Base-by-base conservation (phyloP, 108 stramenopile species). In the Pseudonitzschia multistriata region DNA sequence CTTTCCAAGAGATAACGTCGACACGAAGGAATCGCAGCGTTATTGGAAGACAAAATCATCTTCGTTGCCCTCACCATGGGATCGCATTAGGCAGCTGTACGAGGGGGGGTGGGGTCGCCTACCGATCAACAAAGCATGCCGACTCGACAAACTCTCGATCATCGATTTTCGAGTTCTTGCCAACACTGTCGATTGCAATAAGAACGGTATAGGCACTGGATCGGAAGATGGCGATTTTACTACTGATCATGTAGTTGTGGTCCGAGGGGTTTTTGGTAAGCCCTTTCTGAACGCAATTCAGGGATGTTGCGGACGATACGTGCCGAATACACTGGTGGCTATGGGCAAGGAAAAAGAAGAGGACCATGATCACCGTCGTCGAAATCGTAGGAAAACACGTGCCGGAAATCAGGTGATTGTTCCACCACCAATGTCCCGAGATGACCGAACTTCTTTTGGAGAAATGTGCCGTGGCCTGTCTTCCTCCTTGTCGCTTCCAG, bases 1-100 rank as follows among this genome's bases (percentile, higher is more conserved):
- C 31, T 94, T 91, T 69, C 92, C 92, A 1, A 65, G 89, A 36
- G 89, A 91, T 67, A 87, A 81, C 73, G 83, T 89, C 2, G 89
- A 94, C 56, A 86, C 89, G 25, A 36, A 61, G 19, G 68, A 73
- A 6, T 86, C 86, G 6, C 25, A 66, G 29, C 11, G 39, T 14
- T 94, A 91, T 71, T 94, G 89, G 89, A 66, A 67, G 31, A 79
- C 66, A 21, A 62, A 21, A 30, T 33, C 71, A 48, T 45, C 40
- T 5, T 55, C 54, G 13, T 55, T 25, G 0, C 29, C 54, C 2
- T 55, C 54, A 1, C 8, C 53, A 10, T 70, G 75, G 68, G 55
- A 56, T 2, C 53, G 25, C 3, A 37, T 65, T 25, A 65, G 74
- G 48, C 34, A 35, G 48, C 15, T 73, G 1, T 69, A 47, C 31